A percentile compares a stretch with the other conserved stretches of the same genome.
phyloP scores from a whole-genome alignment of 306 rosid genomes.

The Trifolium fragiferum region DNA sequence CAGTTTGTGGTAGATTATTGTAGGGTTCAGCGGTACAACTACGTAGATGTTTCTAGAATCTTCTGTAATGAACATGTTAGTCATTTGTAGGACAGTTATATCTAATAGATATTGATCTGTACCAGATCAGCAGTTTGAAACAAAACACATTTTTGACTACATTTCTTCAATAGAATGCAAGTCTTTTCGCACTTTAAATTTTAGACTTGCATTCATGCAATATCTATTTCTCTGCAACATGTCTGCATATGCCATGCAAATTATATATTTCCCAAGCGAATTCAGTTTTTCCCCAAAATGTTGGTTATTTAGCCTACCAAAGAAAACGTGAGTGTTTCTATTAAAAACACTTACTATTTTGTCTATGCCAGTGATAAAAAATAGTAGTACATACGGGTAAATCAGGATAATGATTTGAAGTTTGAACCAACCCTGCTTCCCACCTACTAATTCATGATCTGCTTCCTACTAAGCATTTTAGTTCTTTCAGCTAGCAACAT shows the following conservation, averaged over 20 bases:
- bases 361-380: not conserved
- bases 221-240: slow-evolving; percentile 1
- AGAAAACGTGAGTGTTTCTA: too few relatives aligned
- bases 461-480: not conserved
- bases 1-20: not conserved
- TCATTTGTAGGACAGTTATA: not conserved
- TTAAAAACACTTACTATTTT: not conserved
- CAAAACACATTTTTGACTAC: not conserved
- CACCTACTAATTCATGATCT: not conserved
- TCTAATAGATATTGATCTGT: not conserved
- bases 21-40: not conserved
- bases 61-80: not conserved
- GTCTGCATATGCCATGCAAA: not conserved
- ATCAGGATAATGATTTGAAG: not conserved
- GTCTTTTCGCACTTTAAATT: not conserved
- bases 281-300: too few relatives aligned
- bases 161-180: not conserved
- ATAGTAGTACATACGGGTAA: not conserved
- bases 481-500: not conserved
- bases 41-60: slow-evolving; percentile 12
- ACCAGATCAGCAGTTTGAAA: not conserved
- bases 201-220: slow-evolving; percentile 9
- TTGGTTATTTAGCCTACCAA: too few relatives aligned
- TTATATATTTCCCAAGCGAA: not conserved
- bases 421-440: not conserved